A percentile compares a stretch with the other conserved stretches of the same genome.
These are phyloP conservation scores for Lablab purpureus DNA, from an alignment of 306 rosid species.

Conservation along the genomic window DNA sequence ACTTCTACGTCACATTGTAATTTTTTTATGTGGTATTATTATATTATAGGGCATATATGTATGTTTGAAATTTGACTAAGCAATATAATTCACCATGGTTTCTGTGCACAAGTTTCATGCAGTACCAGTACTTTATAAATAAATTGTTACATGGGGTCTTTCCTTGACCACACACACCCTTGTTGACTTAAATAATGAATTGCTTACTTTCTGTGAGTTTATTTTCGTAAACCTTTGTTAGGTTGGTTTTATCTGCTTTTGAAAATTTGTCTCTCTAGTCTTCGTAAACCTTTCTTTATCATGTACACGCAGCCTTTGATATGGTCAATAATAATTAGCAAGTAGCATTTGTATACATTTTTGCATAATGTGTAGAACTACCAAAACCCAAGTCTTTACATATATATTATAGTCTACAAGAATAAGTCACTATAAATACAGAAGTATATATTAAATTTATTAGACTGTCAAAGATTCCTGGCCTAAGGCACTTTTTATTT, in stretches of 20 bases:
- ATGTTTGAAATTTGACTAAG: constrained; percentile 7
- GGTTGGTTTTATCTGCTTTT: constrained; percentile 1
- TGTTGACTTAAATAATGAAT: constrained; percentile 18
- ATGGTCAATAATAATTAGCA: constrained; percentile 5
- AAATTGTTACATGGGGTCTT: constrained; percentile 10
- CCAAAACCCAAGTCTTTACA: neutral
- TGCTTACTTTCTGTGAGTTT: neutral
- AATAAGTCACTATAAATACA: constrained; percentile 8
- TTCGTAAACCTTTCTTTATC: neutral
- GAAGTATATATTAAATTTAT: constrained; percentile 23
- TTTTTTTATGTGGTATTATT: too few species aligned
- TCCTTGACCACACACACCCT: constrained; percentile 41
- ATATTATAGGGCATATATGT: too few species aligned
- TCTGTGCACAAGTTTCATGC: constrained; percentile 34
- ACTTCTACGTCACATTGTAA: neutral
- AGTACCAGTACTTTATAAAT: constrained; percentile 9
- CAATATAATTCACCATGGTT: neutral
- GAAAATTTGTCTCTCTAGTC: neutral
- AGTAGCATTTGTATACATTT: neutral
- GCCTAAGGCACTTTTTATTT: neutral
- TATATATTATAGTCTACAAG: constrained; percentile 17
- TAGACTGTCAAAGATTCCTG: constrained; percentile 39
- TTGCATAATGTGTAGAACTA: neutral
- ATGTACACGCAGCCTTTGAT: neutral
- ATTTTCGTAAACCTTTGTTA: neutral